Base-by-base conservation (phyloP, 495 filamentous ascomycete genomes). In the Glutinoglossum americanum region DNA sequence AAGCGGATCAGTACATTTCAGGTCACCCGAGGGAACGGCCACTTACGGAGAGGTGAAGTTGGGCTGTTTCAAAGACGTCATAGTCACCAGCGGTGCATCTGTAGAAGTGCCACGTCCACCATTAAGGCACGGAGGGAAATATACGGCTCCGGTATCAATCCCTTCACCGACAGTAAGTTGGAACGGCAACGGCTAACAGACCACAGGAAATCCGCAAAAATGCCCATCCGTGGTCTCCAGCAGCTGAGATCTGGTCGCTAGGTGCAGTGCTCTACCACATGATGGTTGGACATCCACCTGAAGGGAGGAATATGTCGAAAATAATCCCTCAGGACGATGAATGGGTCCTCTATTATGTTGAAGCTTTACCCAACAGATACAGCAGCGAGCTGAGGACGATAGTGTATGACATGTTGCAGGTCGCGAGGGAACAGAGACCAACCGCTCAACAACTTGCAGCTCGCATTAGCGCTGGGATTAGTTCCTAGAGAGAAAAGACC, bases 181-280 rank as follows among this genome's bases (percentile, higher is more conserved):
- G 17, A 51, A 51, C 25, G 3, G 15, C 21, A 5, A 7, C n/a
- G 10, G 25, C 44, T 58, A 41, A 58, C 23, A 21, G 6, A 19
- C 26, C 27, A 51, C 45, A 58, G 56, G 56, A 58, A 30, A 26
- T 51, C 17, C 26, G 26, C 3, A 19, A 51, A n/a, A 6, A 6
- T 21, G 54, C 30, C 3, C 37, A 51, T 13, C 8, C 4, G 1
- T 51, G 56, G 45, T 49, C 37, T 17, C 17, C 10, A 15, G 56
- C 56, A n/a, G 56, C 56, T 33, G 56, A 58, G 19, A 33, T 58
- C 0, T 58, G 45, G 37, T 47, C 56, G 21, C 45, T 58, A 28
- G 56, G 56, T 54, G 56, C 56, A 1, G 41, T 51, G 25, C 3
- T 58, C 5, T 58, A 58, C 26, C 19, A 58, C 8, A 58, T 58